Evolutionary conservation across 345 rosid species (phyloP).

Genomic region (Eutrema japonicum): DNA sequence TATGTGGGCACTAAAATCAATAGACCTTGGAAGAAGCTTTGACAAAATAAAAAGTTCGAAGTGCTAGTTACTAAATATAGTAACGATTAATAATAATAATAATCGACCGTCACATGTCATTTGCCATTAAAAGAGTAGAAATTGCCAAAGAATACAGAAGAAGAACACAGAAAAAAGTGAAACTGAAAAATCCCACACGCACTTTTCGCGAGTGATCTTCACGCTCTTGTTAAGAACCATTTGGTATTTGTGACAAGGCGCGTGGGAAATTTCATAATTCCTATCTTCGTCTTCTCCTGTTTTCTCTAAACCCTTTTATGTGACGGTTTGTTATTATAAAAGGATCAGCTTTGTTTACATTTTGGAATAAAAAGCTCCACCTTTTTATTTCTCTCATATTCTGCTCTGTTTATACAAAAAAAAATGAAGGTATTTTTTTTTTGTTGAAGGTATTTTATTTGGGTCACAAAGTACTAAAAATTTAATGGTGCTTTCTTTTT

Average conservation of each 20-base stretch:
- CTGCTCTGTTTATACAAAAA: background rate
- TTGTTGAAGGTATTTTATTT: background rate
- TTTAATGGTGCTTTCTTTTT: background rate
- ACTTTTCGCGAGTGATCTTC: constrained; percentile 17
- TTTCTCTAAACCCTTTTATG: background rate
- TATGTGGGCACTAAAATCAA: too few relatives aligned
- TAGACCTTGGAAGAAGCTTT: constrained; percentile 11
- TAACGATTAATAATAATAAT: background rate
- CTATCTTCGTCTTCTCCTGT: background rate
- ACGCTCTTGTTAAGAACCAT: constrained; percentile 16
- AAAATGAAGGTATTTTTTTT: constrained; percentile 27
- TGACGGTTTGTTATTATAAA: constrained; percentile 22
- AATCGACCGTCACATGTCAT: constrained; percentile 18
- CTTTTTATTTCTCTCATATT: background rate
- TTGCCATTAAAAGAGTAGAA: constrained; percentile 6
- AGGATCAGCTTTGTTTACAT: background rate
- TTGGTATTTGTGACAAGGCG: background rate
- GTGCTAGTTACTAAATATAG: constrained; percentile 8
- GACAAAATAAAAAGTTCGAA: constrained; percentile 11
- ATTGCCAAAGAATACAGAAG: constrained; percentile 4
- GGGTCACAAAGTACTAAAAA: background rate
- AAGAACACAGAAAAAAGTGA: constrained; percentile 8
- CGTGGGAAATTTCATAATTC: background rate
- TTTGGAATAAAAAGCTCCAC: background rate
- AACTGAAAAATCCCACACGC: background rate